phyloP scores from a whole-genome alignment of 75 land plant species.

The Pinus albicaulis region DNA sequence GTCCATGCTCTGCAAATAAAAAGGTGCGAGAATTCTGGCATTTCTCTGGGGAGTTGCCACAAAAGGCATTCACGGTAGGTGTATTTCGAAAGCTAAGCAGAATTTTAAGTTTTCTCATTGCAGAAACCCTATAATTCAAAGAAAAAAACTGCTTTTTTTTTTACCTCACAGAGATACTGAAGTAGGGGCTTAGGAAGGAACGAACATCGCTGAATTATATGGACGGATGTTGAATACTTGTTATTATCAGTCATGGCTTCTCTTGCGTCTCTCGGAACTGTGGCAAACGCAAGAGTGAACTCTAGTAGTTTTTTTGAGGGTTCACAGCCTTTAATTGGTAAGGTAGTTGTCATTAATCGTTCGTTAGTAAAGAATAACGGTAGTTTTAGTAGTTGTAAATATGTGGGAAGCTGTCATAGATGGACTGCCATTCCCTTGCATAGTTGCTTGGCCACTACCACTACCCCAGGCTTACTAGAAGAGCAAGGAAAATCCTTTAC shows the following conservation, averaged over 20 bases:
- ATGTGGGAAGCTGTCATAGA: conserved; percentile 8
- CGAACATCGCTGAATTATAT: not conserved
- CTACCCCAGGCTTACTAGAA: conserved; percentile 33
- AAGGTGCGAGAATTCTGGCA: not conserved
- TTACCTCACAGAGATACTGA: not conserved
- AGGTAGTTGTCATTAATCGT: conserved; percentile 13
- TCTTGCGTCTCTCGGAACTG: conserved; percentile 53
- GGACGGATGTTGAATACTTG: not conserved
- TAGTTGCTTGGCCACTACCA: conserved; percentile 36
- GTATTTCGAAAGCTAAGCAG: not conserved
- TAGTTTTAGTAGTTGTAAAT: not conserved
- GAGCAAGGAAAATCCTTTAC: conserved; percentile 36
- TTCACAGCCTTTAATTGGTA: conserved; percentile 3
- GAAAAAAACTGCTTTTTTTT: not conserved
- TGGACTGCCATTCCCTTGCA: conserved; percentile 21
- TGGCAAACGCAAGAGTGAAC: conserved; percentile 32
- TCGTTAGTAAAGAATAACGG: conserved; percentile 4
- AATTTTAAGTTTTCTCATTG: not conserved
- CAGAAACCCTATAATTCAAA: not conserved
- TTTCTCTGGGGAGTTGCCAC: not conserved
- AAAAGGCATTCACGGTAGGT: not conserved
- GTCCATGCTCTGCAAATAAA: not conserved
- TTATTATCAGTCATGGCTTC: conserved; percentile 38
- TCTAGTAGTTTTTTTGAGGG: conserved; percentile 22
- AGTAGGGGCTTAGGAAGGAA: not conserved